Conservation (phyloP, 2,329 filamentous ascomycete species). For the Verticillium longisporum region DNA sequence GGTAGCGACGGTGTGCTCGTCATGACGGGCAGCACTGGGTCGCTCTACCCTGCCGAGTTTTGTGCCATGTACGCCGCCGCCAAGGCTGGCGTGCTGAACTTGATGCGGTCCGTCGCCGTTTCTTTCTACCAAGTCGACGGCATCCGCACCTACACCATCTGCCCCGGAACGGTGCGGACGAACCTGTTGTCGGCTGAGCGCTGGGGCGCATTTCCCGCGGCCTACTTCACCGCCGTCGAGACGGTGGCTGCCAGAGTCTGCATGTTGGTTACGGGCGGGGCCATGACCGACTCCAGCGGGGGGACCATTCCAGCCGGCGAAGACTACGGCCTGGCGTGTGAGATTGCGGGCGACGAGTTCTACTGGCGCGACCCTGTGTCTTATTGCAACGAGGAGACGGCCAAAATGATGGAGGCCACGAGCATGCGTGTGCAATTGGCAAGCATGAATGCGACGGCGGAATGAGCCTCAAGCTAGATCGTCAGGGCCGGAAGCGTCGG, state of each 20-base stretch:
- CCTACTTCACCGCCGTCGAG: conserved; percentile 19
- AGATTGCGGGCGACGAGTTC: conserved; percentile 21
- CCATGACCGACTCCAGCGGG: conserved; percentile 17
- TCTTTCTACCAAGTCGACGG: conserved; percentile 15
- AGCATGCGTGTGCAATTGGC: conserved; percentile 1
- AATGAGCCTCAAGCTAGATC: background rate
- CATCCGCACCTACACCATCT: conserved; percentile 23
- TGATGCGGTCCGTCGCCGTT: conserved; percentile 22
- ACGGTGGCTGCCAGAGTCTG: conserved; percentile 19
- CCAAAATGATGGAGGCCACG: conserved; percentile 13
- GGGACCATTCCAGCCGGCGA: conserved; percentile 12
- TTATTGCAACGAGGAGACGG: conserved; percentile 19
- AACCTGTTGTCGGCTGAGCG: conserved; percentile 19
- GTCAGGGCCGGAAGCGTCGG: background rate
- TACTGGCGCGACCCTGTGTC: conserved; percentile 20
- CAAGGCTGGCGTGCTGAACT: conserved; percentile 23
- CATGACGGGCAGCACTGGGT: conserved; percentile 22
- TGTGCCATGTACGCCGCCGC: conserved; percentile 24
- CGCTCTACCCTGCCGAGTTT: conserved; percentile 18
- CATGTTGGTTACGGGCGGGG: conserved; percentile 16
- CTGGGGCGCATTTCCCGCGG: conserved; percentile 20
- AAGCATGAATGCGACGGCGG: background rate
- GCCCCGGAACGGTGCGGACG: conserved; percentile 22
- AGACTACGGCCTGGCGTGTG: conserved; percentile 17
- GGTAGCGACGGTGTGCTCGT: conserved; percentile 16